Base-by-base conservation (phyloP, 1,139 yeast genomes). In the Scheffersomyces illinoinensis region DNA sequence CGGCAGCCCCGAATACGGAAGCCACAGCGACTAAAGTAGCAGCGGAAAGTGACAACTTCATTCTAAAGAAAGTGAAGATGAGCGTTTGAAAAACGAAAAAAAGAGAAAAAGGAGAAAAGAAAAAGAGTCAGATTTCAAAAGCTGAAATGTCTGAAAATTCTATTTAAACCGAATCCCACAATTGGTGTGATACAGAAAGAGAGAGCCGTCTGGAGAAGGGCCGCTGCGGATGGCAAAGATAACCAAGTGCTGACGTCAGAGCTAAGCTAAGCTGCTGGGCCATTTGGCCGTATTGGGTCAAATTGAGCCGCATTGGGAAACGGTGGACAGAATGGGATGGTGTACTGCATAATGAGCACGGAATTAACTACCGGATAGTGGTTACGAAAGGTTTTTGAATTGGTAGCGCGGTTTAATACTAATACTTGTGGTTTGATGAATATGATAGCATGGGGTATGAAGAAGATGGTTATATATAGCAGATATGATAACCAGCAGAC, bases 1-100 rank as follows among this genome's bases (percentile, higher is more conserved):
- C 70, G 46, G 69, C 61, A 3, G 70, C 59, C 43, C 66, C 67
- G 48, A 67, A 47, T n/a, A 68, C 60, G 8, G 74, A 63, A 52
- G 73, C 68, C 56, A 74, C 70, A 54, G 74, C 66, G 26, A 71
- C 66, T n/a, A 71, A 61, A 33, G 72, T 62, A 26, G 70, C 58
- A 54, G 65, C 56, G 53, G 70, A 62, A 54, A 64, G 61, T 50
- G 75, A 65, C 53, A 77, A 66, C 68, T 71, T 77, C 82, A 77
- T 77, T 8, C 55, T 56, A 51, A 53, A 50, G 26, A 20, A 24
- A 54, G 47, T 56, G 55, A 57, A 47, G 24, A n/a, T 53, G 54
- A 21, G 8, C 21, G 39, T 12, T 21, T 17, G 3, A 24, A 24
- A 21, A 51, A 5, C 26, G 5, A 21, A 21, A 20, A 5, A 21